Evolutionary conservation across 441 rosid species (phyloP).

Genomic region (Omphalea diandra): DNA sequence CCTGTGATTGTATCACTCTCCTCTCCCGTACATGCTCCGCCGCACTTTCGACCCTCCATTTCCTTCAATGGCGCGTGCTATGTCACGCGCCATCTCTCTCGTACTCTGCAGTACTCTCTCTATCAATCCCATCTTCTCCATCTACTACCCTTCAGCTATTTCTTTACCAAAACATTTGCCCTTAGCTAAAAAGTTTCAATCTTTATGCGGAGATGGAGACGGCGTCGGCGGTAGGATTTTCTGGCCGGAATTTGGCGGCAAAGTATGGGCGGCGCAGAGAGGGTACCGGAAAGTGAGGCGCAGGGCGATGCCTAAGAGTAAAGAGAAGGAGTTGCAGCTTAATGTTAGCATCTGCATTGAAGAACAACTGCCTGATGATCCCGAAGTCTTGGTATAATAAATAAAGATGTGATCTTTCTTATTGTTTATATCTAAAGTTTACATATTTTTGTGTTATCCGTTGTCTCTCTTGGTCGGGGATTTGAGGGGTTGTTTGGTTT

Average conservation of each 20-base stretch:
- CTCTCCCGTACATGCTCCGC: too few relatives aligned
- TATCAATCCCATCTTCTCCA: slow-evolving; percentile 17
- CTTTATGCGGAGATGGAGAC: slow-evolving; percentile 27
- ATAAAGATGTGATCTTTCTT: too few relatives aligned
- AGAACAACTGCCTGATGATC: slow-evolving; percentile 77
- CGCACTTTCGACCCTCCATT: too few relatives aligned
- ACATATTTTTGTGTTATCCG: too few relatives aligned
- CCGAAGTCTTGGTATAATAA: slow-evolving; percentile 72
- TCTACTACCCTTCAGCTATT: slow-evolving; percentile 23
- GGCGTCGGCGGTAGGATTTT: slow-evolving; percentile 29
- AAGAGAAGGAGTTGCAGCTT: slow-evolving; percentile 62
- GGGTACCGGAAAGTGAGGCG: slow-evolving; percentile 63
- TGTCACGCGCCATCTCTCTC: slow-evolving; percentile 13
- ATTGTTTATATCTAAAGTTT: too few relatives aligned
- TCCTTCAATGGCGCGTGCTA: too few relatives aligned
- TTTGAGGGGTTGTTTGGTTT: too few relatives aligned
- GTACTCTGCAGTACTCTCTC: too few relatives aligned
- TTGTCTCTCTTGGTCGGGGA: too few relatives aligned
- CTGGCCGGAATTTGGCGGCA: slow-evolving; percentile 20
- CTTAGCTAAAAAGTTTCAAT: slow-evolving; percentile 30
- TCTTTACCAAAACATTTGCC: slow-evolving; percentile 19
- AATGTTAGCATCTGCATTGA: slow-evolving; percentile 77
- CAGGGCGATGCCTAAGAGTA: slow-evolving; percentile 42
- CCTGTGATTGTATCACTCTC: too few relatives aligned
- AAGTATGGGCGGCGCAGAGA: slow-evolving; percentile 47